Base-by-base conservation (phyloP, 768 basidiomycete genomes). In the Stropharia rugosoannulata region DNA sequence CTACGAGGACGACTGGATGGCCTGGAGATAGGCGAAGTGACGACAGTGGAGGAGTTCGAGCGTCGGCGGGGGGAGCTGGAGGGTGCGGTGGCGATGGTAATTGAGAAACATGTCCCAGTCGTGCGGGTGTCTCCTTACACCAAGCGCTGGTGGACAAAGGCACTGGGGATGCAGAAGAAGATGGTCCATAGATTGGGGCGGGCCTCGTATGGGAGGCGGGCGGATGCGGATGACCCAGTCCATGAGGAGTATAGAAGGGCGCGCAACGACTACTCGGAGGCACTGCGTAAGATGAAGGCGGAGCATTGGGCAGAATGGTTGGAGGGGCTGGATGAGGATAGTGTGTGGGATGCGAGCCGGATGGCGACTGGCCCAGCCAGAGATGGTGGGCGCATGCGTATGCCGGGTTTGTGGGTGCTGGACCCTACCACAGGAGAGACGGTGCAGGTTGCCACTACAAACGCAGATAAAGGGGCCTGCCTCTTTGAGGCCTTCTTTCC, bases 331-430 rank as follows among this genome's bases (percentile, higher is more conserved):
- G 55, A 55, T 1, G 45, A 13, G 1, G 22, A 38, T 1, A 45
- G 45, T 0, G 37, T 69, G 2, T 69, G 66, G 65, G 57, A 22
- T 0, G 66, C 66, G 4, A 59, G 62, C 49, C 41, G 45, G 2
- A 62, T 66, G n/a, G 47, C 66, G 1, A 55, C 43, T 2, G 51
- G 36, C 1, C 55, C 43, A 25, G 40, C 58, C 5, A 35, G 36
- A 5, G 66, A 70, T 49, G 66, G 66, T 16, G 62, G 66, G 13
- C 46, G 36, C 18, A 25, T 64, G 2, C 54, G 68, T 27, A 56
- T 70, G 6, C 69, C 68, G 16, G 60, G 62, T 46, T 19, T 41
- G 48, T 0, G 52, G 15, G 37, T 50, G 10, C 25, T 32, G 1
- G 35, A 42, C 16, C 7, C 3, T 16, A 35, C 11, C 25, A 35